Base-by-base conservation (phyloP, 345 rosid species). In the Citrus inodora region DNA sequence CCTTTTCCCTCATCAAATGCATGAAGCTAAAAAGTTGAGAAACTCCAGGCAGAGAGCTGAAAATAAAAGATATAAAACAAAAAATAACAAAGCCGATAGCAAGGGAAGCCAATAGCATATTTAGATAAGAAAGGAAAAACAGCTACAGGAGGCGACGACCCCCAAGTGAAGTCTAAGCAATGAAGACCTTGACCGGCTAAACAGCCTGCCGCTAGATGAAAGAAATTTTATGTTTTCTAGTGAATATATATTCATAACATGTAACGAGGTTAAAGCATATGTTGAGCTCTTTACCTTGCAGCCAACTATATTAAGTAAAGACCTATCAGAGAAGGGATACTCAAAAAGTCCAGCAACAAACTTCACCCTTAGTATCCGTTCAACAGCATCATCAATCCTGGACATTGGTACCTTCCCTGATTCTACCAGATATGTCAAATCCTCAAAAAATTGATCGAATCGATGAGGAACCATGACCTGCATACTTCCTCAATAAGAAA, bases 381-480 rank as follows among this genome's bases (percentile, higher is more conserved):
- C 93, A 78, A 93, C 98, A 64, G 94, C 95, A 82, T 93, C 97
- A 81, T 92, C 80, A 59, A 95, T 83, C 59, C 98, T 89, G 71
- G 89, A 66, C 78, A 92, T 82, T 9, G 86, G 77, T 86, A 95
- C 82, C 86, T 92, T 97, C 61, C 97, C 97, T 33, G 93, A 89
- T 83, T 89, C 90, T 25, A 85, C 95, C 82, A 93, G 83, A 72
- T 76, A 80, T 22, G 73, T 77, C 76, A 93, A 55, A 74, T 92
- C 88, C 16, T 90, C 81, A 55, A 86, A 69, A 82, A 92, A 91
- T 69, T 86, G 79, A 79, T 87, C 76, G 60, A 87, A 88, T 79
- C 81, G 88, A 68, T n/a, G 80, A 74, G 98, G 98, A 56, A 92
- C 90, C 98, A 92, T 93, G 73, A 95, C 90, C 98, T 95, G 87